phyloP scores from a whole-genome alignment of 2,329 filamentous ascomycete genomes.

The Colletotrichum horii region DNA sequence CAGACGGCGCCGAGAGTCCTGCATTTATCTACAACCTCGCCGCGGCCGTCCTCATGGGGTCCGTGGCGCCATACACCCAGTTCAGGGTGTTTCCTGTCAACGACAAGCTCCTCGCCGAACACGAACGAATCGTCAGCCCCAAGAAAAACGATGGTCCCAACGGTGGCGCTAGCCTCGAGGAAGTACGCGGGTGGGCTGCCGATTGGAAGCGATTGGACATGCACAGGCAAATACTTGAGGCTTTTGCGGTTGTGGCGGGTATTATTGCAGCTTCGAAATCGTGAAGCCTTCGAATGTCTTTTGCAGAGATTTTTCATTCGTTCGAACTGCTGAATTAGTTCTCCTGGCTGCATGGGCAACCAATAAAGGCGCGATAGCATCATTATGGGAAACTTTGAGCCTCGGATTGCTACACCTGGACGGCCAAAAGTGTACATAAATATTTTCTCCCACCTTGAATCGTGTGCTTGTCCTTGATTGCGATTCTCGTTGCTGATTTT shows the following conservation, averaged over 20 bases:
- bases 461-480: not conserved
- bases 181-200: not conserved
- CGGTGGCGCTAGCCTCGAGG: not conserved
- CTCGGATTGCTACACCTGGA: not conserved
- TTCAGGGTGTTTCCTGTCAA: not conserved
- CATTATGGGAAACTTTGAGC: not conserved
- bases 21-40: not conserved
- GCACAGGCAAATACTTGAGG: not conserved
- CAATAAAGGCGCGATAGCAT: not conserved
- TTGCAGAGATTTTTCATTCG: not conserved
- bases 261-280: not conserved
- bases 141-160: not conserved
- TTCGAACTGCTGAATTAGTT: rapidly evolving
- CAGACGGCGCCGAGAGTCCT: not conserved
- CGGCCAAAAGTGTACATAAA: not conserved
- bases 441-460: not conserved
- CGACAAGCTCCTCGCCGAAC: not conserved
- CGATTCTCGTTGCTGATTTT: not conserved
- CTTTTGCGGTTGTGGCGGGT: not conserved
- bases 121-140: not conserved
- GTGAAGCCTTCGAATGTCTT: not conserved
- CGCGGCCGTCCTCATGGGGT: not conserved
- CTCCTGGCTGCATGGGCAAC: not conserved
- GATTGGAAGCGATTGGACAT: not conserved
- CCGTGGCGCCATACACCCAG: not conserved